Percentiles rank a stretch among this genome's conserved stretches.
phyloP scores from a whole-genome alignment of 2,329 filamentous ascomycete species.

The Monosporascus ibericus region DNA sequence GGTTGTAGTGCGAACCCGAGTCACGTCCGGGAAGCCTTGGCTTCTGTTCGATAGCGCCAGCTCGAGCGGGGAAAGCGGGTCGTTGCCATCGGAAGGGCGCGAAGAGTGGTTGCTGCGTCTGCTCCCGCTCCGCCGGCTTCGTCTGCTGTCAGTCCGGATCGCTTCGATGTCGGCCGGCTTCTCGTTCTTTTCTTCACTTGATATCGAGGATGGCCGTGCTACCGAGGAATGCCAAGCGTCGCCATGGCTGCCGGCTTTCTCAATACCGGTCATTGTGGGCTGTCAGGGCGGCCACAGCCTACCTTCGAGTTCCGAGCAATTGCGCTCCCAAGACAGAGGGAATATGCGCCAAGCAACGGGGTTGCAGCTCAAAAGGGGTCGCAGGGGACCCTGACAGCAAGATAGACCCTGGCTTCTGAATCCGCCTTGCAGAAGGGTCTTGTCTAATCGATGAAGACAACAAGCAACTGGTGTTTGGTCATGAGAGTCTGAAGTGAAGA shows the following conservation, averaged over 20 bases:
- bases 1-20: conserved; percentile 34
- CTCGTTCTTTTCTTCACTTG: background rate
- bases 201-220: background rate
- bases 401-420: too few species aligned
- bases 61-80: conserved; percentile 20
- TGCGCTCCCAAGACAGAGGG: too few species aligned
- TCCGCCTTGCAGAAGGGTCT: too few species aligned
- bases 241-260: background rate
- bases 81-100: conserved; percentile 21
- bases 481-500: too few species aligned
- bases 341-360: too few species aligned
- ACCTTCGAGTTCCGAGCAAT: too few species aligned
- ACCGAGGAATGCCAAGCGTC: background rate
- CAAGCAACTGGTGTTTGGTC: too few species aligned
- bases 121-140: conserved; percentile 3
- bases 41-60: conserved; percentile 15
- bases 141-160: background rate
- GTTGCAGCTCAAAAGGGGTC: too few species aligned
- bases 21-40: conserved; percentile 33
- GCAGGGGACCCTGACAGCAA: too few species aligned
- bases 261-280: background rate
- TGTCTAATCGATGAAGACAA: too few species aligned
- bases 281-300: background rate
- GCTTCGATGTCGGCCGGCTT: background rate
- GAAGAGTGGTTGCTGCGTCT: conserved; percentile 12